Evolutionary conservation across 2,329 filamentous ascomycete genomes (phyloP), one percentile per base, ranked within the genome.

Genomic region (Thermothelomyces thermophilus): DNA sequence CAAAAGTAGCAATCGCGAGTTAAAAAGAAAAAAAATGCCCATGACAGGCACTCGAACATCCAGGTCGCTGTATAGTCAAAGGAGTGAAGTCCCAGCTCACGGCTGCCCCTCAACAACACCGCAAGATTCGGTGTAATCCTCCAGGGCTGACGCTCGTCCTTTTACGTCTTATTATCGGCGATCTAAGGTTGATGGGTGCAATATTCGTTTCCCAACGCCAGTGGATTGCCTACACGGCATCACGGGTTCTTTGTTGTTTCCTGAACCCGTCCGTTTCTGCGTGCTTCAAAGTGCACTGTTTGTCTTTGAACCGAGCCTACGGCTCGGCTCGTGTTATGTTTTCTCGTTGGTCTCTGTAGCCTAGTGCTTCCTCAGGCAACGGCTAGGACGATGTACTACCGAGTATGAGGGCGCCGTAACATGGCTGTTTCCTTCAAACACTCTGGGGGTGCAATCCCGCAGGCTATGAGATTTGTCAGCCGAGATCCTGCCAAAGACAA

Each of bases 391-490:
- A 13, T n/a, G 26, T 34, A 19, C 5, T 17, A 19, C n/a, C 19
- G 30, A 36, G 22, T 26, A 28, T 24, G n/a, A n/a, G n/a, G 8
- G 26, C 37, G 31, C 34, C 20, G 33, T 10, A 17, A 31, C 22
- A 37, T 42, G 33, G 39, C 20, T 9, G 10, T 2, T 30, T n/a
- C 9, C 24, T 53, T 56, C 48, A 78, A 59, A 79, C 74, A 62
- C 77, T 80, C 62, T 80, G 77, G 37, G 77, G 76, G 48, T 77
- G 73, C 35, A 80, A 72, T 56, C 68, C 73, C 19, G 77, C 76
- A 53, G 77, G 77, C 76, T 80, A 50, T 28, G 19, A 3, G 10
- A 11, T 4, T 34, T 41, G 53, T 56, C 44, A 54, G 45, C 28
- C 20, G 13, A 14, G 16, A 6, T n/a, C 14, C 16, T 11, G 14